Percentiles rank a stretch among this genome's conserved stretches.
Conservation (phyloP, 2,329 filamentous ascomycete genomes). For the Pseudogymnoascus sp. region DNA sequence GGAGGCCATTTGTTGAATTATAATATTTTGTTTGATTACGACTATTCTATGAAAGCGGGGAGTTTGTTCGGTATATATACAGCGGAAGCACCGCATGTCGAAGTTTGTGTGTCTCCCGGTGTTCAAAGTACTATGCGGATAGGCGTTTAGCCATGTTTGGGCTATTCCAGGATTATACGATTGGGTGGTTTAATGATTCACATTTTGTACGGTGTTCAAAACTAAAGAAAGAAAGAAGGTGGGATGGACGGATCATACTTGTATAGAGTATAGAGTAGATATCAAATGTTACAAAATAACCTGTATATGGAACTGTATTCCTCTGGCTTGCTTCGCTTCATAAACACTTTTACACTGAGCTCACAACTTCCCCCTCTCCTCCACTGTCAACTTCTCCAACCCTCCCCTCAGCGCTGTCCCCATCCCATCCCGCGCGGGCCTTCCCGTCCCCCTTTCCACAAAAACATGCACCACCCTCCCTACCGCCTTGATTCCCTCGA, state of each 20-base stretch:
- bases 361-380: constrained; percentile 9
- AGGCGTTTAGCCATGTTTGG: background rate
- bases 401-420: constrained; percentile 47
- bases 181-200: background rate
- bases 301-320: background rate
- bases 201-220: constrained; percentile 3
- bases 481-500: constrained; percentile 69
- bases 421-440: constrained; percentile 61
- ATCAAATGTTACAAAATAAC: background rate
- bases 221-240: background rate
- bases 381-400: constrained; percentile 46
- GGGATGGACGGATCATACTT: background rate
- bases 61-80: background rate
- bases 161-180: background rate
- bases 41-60: background rate
- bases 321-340: background rate
- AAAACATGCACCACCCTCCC: constrained; percentile 85
- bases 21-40: background rate
- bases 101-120: background rate
- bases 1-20: background rate
- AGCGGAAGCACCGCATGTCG: background rate
- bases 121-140: background rate
- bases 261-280: constrained; percentile 7
- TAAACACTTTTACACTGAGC: background rate
- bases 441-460: constrained; percentile 64